These are phyloP conservation scores for Vitis rupestris DNA, from an alignment of 164 flowering plant species.

Conservation along the genomic window DNA sequence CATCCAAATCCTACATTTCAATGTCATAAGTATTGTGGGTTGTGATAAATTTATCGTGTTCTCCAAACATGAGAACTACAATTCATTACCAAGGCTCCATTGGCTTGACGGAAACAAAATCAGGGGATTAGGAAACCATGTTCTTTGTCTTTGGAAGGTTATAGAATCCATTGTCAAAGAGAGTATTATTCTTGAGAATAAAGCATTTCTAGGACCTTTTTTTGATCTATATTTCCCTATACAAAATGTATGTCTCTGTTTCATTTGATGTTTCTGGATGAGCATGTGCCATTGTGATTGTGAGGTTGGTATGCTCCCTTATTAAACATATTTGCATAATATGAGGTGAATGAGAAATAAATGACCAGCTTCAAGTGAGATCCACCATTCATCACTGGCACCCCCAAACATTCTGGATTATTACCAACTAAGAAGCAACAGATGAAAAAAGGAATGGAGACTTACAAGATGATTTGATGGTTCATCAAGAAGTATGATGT, in stretches of 20 bases:
- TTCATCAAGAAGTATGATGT: slow-evolving; percentile 92
- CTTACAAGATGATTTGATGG: slow-evolving; percentile 98
- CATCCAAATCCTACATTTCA: slow-evolving; percentile 85
- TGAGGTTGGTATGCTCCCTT: too few relatives aligned
- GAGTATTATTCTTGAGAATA: too few relatives aligned
- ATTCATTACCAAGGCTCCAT: neutral
- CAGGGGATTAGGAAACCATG: neutral
- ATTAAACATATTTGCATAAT: too few relatives aligned
- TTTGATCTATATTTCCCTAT: neutral
- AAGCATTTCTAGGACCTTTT: neutral
- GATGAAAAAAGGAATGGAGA: slow-evolving; percentile 4
- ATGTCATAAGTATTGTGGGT: neutral
- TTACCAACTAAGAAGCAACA: neutral
- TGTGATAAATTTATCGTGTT: neutral
- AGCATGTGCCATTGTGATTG: too few relatives aligned
- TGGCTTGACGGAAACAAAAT: neutral
- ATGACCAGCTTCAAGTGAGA: too few relatives aligned
- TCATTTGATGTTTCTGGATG: neutral
- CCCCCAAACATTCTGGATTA: neutral
- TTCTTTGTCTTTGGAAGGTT: neutral
- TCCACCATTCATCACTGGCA: too few relatives aligned
- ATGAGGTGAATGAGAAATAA: too few relatives aligned
- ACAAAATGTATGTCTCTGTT: neutral
- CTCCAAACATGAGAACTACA: neutral
- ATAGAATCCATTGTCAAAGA: neutral